Base-by-base conservation (phyloP, 306 rosid genomes). In the Vachellia pachyceras region DNA sequence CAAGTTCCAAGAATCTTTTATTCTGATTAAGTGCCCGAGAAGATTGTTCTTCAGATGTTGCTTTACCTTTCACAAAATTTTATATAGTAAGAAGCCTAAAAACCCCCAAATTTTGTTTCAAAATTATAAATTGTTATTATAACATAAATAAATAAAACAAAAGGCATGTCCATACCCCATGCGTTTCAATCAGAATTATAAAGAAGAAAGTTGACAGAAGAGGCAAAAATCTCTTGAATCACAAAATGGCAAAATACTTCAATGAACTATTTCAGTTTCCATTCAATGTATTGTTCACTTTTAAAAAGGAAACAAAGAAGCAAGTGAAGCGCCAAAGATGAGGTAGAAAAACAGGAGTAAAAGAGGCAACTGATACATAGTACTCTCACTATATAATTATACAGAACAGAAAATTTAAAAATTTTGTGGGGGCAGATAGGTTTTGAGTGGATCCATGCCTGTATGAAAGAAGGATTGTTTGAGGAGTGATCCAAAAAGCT, bases 401-500 rank as follows among this genome's bases (percentile, higher is more conserved):
- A 52, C 5, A 52, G 18, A 18, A 52, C 2, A 7, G 60, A 3
- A 54, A 54, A 54, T 54, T n/a, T n/a, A 54, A 18, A 54, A 20
- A 54, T 54, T 50, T 50, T 17, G 57, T 17, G 57, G 55, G 17
- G 49, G 49, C 49, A 11, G 15, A 45, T 45, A 11, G 15, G 49
- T 45, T 29, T 29, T 45, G 49, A 10, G 14, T 10, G 49, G 15
- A 13, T 10, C 49, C 15, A 11, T 49, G 22, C 57, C 10, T 6
- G 25, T n/a, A 54, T 18, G 11, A 54, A 54, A 54, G 6, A 25
- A 52, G 9, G 9, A 9, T n/a, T 54, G 1, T 5, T 45, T 60
- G 70, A 57, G 63, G 75, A 78, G 74, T 44, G 68, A 61, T 69
- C 63, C 57, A 69, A 55, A 49, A 69, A 50, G 25, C 58, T 40